Base-by-base conservation (phyloP, 495 filamentous ascomycete species). In the Cairneyella variabilis region DNA sequence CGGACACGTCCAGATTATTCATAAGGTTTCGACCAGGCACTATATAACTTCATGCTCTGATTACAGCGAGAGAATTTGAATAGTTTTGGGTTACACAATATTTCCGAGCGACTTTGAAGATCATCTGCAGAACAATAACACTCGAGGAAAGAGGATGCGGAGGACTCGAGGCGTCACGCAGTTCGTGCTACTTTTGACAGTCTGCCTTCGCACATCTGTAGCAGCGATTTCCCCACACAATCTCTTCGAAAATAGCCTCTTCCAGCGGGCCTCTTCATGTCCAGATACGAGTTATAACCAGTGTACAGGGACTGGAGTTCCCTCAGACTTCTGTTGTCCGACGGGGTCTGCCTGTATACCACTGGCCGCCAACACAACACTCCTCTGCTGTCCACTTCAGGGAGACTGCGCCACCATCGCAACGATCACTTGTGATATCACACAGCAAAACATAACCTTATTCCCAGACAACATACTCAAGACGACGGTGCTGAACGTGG, bases 241-340 rank as follows among this genome's bases (percentile, higher is more conserved):
- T n/a, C n/a, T n/a, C n/a, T n/a, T n/a, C n/a, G n/a, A n/a, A n/a
- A n/a, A n/a, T n/a, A 43, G 44, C 21, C 41, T 64, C 26, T 60
- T 65, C 42, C 39, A 45, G 16, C 48, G 62, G 18, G 41, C 36
- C 16, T 57, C 57, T 11, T 70, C 67, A 8, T 85, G 82, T 55
- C 71, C 77, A 0, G 66, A 61, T 25, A 54, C 70, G 1, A 45
- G 46, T 25, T 80, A 76, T 51, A 52, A 59, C 17, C 68, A 67
- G 50, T 91, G 88, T 63, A 66, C 73, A 2, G 63, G 69, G 20
- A 43, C 70, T 6, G 72, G 71, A 8, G 72, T 92, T 14, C 86
- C 89, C 2, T 69, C 72, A 34, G 71, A 80, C 64, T 95, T 95
- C 72, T 95, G 90, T 72, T 96, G 91, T 66, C 70, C 80, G 7